phyloP scores from a whole-genome alignment of 2,329 filamentous ascomycete genomes.

The Microdochium nivale region DNA sequence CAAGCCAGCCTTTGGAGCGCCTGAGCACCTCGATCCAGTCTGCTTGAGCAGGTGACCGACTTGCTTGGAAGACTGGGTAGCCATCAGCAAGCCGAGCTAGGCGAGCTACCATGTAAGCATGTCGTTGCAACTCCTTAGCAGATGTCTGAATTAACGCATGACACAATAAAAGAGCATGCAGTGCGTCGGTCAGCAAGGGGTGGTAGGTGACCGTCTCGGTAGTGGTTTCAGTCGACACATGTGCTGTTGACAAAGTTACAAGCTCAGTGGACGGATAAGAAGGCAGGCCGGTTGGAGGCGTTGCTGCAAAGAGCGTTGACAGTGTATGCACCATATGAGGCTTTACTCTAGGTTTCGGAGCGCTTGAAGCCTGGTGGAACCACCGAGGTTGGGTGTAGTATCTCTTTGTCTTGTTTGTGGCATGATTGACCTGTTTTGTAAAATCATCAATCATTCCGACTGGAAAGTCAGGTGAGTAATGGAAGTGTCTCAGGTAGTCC shows the following conservation, averaged over 20 bases:
- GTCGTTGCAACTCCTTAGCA: slow-evolving; percentile 65
- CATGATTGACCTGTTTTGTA: slow-evolving; percentile 46
- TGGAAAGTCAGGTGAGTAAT: slow-evolving; percentile 68
- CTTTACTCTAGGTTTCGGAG: slow-evolving; percentile 10
- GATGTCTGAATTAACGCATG: slow-evolving; percentile 77
- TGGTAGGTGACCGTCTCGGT: slow-evolving; percentile 69
- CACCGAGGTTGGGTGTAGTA: slow-evolving; percentile 26
- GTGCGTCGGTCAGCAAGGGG: slow-evolving; percentile 67
- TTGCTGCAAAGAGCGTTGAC: slow-evolving; percentile 62
- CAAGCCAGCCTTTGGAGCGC: slow-evolving; percentile 60
- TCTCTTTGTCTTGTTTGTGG: slow-evolving; percentile 24
- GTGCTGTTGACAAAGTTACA: slow-evolving; percentile 14
- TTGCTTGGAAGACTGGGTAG: slow-evolving; percentile 71
- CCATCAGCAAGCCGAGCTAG: slow-evolving; percentile 67
- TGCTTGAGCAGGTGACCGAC: slow-evolving; percentile 60
- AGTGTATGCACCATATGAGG: slow-evolving; percentile 33
- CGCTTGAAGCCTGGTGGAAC: slow-evolving; percentile 31
- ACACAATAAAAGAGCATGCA: slow-evolving; percentile 70
- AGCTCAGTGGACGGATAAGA: slow-evolving; percentile 48
- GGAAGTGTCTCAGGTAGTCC: slow-evolving; percentile 62
- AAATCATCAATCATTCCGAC: slow-evolving; percentile 49
- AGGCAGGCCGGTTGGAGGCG: slow-evolving; percentile 58
- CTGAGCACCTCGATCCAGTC: slow-evolving; percentile 76
- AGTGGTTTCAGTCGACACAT: slow-evolving; percentile 24
- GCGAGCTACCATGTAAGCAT: slow-evolving; percentile 74